These are phyloP conservation scores for Jacaranda mimosifolia DNA, from an alignment of 257 asterid species.

Conservation along the genomic window DNA sequence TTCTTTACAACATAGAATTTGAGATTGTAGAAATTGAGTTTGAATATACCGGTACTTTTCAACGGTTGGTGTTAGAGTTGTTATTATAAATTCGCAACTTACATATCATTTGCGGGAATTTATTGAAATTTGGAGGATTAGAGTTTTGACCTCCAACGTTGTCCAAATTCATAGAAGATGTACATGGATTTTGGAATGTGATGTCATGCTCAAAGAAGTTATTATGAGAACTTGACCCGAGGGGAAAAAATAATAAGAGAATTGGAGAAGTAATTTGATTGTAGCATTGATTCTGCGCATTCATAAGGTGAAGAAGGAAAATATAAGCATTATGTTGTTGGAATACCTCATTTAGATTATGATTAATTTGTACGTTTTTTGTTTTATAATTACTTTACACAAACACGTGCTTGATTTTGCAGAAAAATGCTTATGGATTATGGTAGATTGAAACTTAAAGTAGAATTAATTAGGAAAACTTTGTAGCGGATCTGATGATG, in stretches of 20 bases:
- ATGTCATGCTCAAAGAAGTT: neutral
- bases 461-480: neutral
- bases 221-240: neutral
- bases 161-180: neutral
- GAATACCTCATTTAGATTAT: neutral
- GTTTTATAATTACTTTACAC: neutral
- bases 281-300: neutral
- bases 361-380: neutral
- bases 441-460: neutral
- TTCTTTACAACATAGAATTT: neutral
- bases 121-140: no score
- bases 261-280: neutral
- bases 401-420: neutral
- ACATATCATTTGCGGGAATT: neutral
- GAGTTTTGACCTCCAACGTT: neutral
- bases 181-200: neutral
- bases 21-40: neutral
- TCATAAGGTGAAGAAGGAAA: neutral
- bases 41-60: neutral
- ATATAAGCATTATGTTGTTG: neutral
- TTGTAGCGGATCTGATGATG: neutral
- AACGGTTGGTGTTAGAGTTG: neutral
- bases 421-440: constrained; percentile 2
- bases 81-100: neutral
- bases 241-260: neutral